Base-by-base conservation (phyloP, 2,329 filamentous ascomycete species). In the Sporothrix variecibatus region DNA sequence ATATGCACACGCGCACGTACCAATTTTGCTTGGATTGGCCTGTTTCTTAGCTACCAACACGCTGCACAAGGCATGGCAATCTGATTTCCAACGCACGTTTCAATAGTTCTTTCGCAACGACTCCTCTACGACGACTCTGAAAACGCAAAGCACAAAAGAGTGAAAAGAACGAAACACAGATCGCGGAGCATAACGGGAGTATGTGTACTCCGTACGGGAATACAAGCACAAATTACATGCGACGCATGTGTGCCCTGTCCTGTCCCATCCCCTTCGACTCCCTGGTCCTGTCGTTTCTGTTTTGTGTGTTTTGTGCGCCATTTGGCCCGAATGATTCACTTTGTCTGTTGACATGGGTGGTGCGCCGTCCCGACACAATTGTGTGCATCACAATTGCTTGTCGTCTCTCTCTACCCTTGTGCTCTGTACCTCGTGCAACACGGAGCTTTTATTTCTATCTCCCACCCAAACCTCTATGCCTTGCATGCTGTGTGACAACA, bases 291-390 rank as follows among this genome's bases (percentile, higher is more conserved):
- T 49, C 20, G 40, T 68, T 31, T 68, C 43, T 49, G 23, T 46
- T 67, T 67, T 7, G 38, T 68, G 64, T 49, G 23, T 46, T 67
- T 67, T 7, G 38, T 68, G 64, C 26, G 23, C 49, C 64, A 68
- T 49, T 49, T 49, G 64, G 64, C 40, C 64, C 26, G 40, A 68
- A 49, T 31, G 64, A 31, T 28, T 31, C 38, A 17, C 64, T 68
- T 4, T 68, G 1, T 43, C 46, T 68, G 43, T 49, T 49, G 40
- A 20, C 26, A 31, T 31, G 43, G 64, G 64, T 46, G 23, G 62
- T 46, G 8, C 23, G 11, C 23, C 40, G 6, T 46, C 15, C 38
- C 60, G 31, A 40, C 60, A 64, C 31, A 38, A 11, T 7, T n/a
- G 31, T 40, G 34, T 60, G 56, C 26, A 20, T 2, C 56, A 34